These are phyloP conservation scores for Plasmopara muralis DNA, from an alignment of 352 stramenopile genomes.

Conservation along the genomic window DNA sequence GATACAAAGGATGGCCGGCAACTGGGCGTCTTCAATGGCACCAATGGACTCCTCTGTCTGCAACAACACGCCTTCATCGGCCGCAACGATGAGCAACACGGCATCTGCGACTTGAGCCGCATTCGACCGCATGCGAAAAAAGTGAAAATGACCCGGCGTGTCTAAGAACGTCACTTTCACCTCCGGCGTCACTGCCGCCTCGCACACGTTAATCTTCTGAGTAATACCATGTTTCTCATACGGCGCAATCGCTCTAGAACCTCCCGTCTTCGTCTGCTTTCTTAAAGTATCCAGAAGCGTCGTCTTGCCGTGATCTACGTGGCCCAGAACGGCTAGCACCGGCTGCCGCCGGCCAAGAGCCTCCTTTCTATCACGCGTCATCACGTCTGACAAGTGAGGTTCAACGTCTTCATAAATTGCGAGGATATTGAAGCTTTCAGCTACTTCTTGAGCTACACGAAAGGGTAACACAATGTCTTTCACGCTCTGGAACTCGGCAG, in stretches of 20 bases:
- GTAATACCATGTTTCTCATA: conserved; percentile 98
- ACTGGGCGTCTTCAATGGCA: conserved; percentile 63
- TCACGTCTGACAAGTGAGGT: conserved; percentile 26
- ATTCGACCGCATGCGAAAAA: conserved; percentile 97
- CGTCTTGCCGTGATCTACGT: conserved; percentile 99
- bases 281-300: conserved; percentile 98
- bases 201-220: conserved; percentile 96
- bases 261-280: conserved; percentile 27
- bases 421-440: conserved; percentile 29
- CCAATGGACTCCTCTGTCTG: conserved; percentile 97
- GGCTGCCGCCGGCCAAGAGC: conserved; percentile 65
- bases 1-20: conserved; percentile 76
- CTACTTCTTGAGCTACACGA: conserved; percentile 48
- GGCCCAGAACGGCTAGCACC: conserved; percentile 99
- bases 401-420: conserved; percentile 63
- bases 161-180: conserved; percentile 95
- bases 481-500: conserved; percentile 67
- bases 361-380: conserved; percentile 14
- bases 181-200: conserved; percentile 81
- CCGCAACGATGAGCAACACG: conserved; percentile 95
- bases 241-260: conserved; percentile 66
- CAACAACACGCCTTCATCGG: conserved; percentile 96
- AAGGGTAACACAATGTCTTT: conserved; percentile 74
- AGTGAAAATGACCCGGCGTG: conserved; percentile 98
- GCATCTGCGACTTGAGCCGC: conserved; percentile 97